Evolutionary conservation across 352 stramenopile species (phyloP), one percentile per base, ranked within the genome.

Genomic region (Globisporangium camurandrum): DNA sequence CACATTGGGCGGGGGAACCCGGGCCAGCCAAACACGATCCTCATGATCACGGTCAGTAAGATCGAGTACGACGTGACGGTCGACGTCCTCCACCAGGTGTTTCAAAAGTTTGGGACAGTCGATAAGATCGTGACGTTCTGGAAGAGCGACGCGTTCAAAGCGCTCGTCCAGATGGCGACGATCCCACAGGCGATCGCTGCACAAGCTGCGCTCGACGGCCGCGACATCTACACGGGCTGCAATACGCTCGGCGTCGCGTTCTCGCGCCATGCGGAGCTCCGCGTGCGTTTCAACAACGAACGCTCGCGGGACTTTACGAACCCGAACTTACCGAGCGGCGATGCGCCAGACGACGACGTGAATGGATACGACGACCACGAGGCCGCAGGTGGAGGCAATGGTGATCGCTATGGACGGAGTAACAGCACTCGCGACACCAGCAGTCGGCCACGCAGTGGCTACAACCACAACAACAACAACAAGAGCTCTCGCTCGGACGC

Each of bases 171-270:
- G 56, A 86, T 92, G 73, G 73, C 87, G 45, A 76, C 81, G 14
- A 51, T 84, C 10, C 71, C 84, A 33, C 77, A 89, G 61, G 81
- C 81, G 6, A 66, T 82, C 36, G 75, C 81, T 1, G 81, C 81
- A 4, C 77, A 87, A 57, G 57, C 67, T 0, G 74, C 81, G 10
- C 72, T 92, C 3, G 71, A 92, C 51, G 81, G 81, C 10, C 77
- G 81, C 17, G 81, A 92, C 43, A 92, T 92, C 42, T 92, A 92
- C 74, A 89, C 81, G 23, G 81, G 81, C 40, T 92, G 81, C 62
- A 92, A 92, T 56, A 74, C 71, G 59, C 72, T 92, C 33, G 80
- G 69, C 51, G 86, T 92, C 40, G 71, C 84, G 16, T 89, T 89
- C 54, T 89, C 77, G 12, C 74, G 71, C 23, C 78, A 89, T 44